A percentile compares a stretch with the other conserved stretches of the same genome.
These are phyloP conservation scores for Lodderomyces orthopsilosis DNA, from an alignment of 1,139 yeast species.

Conservation along the genomic window DNA sequence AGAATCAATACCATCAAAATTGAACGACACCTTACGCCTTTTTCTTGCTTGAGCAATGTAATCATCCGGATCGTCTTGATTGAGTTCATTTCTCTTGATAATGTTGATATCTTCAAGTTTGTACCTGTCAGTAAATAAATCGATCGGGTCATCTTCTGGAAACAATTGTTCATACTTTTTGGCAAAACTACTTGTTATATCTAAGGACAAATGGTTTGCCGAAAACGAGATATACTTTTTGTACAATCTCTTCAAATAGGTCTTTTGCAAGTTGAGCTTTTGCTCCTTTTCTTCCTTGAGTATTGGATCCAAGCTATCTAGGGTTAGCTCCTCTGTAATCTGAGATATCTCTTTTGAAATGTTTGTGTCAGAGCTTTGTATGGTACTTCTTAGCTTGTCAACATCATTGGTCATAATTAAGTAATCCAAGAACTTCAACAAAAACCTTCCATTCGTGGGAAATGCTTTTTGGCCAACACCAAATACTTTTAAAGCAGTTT, in stretches of 20 bases:
- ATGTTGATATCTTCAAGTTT: conserved; percentile 41
- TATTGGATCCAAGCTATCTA: conserved; percentile 18
- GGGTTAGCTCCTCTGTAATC: conserved; percentile 19
- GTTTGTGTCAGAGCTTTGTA: conserved; percentile 55
- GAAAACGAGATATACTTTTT: conserved; percentile 30
- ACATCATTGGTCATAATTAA: conserved; percentile 71
- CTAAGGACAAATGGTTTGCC: conserved; percentile 58
- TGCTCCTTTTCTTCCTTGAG: conserved; percentile 23
- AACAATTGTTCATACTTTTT: conserved; percentile 63
- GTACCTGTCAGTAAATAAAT: conserved; percentile 45
- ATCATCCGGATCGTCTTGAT: conserved; percentile 21
- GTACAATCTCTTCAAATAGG: conserved; percentile 22
- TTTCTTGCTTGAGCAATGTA: conserved; percentile 18
- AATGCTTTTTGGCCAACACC: conserved; percentile 66
- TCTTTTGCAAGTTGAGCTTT: conserved; percentile 23
- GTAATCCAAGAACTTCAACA: conserved; percentile 70
- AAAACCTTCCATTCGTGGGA: conserved; percentile 56
- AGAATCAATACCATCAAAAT: conserved; percentile 7
- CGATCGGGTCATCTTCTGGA: conserved; percentile 54
- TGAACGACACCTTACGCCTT: conserved; percentile 17
- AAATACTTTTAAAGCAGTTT: conserved; percentile 73
- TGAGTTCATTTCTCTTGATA: conserved; percentile 44
- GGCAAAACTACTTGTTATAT: conserved; percentile 65
- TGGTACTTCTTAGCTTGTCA: conserved; percentile 76
- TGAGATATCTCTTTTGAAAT: conserved; percentile 35